Percentiles rank a stretch among this genome's conserved stretches.
Conservation (phyloP, 2,329 filamentous ascomycete species). For the Paracamarosporium sp. region DNA sequence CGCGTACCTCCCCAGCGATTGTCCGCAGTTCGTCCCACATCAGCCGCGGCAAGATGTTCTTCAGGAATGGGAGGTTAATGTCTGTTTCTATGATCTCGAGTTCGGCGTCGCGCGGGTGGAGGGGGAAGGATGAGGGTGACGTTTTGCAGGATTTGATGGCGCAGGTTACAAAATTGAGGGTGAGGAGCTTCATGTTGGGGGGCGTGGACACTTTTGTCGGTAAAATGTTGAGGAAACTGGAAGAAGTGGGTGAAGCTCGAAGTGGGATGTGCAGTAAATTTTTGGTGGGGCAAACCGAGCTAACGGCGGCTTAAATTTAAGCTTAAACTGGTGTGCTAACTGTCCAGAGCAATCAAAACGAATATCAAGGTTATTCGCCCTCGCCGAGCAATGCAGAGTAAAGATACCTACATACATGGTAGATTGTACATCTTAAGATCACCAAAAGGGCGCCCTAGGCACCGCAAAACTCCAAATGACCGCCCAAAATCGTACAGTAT, state of each 20-base stretch:
- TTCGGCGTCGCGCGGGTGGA: constrained; percentile 92
- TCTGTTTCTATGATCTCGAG: constrained; percentile 85
- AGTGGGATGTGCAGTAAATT: constrained; percentile 8
- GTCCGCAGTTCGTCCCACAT: constrained; percentile 84
- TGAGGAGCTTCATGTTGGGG: constrained; percentile 86
- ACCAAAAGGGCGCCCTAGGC: too few relatives aligned
- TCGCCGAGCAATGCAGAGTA: too few relatives aligned
- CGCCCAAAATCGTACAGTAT: not conserved
- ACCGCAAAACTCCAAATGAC: too few relatives aligned
- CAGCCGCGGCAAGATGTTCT: constrained; percentile 83
- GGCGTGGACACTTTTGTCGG: too few relatives aligned
- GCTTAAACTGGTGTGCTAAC: constrained; percentile 14
- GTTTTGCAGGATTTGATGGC: constrained; percentile 94
- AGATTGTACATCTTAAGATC: too few relatives aligned
- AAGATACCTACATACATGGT: too few relatives aligned
- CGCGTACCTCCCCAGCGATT: constrained; percentile 75
- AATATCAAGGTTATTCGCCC: too few relatives aligned
- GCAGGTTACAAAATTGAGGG: constrained; percentile 95
- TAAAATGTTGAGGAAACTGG: too few relatives aligned
- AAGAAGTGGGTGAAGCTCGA: not conserved
- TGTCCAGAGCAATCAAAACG: too few relatives aligned
- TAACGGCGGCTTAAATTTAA: constrained; percentile 23
- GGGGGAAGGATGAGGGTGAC: constrained; percentile 78
- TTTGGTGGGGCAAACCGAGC: constrained; percentile 16
- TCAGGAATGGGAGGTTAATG: constrained; percentile 78